Conservation (phyloP, 371 early-diverging fungal genomes). For the Haplosporangium sp. region DNA sequence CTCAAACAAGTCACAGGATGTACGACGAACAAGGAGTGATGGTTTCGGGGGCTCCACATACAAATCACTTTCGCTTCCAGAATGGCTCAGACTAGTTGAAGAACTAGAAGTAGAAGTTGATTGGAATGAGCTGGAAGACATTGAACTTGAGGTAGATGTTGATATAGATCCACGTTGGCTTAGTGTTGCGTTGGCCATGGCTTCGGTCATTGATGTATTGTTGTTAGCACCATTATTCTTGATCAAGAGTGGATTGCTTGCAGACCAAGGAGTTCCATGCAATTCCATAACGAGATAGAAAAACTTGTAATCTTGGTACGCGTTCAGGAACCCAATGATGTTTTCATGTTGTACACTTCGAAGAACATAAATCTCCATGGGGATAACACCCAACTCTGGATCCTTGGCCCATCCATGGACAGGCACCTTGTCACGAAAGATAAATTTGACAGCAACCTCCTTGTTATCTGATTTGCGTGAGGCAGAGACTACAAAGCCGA, state of each 20-base stretch:
- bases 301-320: slow-evolving; percentile 73
- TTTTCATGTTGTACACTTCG: slow-evolving; percentile 75
- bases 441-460: slow-evolving; percentile 86
- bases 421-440: slow-evolving; percentile 74
- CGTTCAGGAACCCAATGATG: slow-evolving; percentile 77
- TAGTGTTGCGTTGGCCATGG: slow-evolving; percentile 45
- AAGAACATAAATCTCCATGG: slow-evolving; percentile 81
- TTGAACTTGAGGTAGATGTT: slow-evolving; percentile 29
- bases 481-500: slow-evolving; percentile 81
- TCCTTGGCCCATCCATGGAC: slow-evolving; percentile 70
- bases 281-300: slow-evolving; percentile 84
- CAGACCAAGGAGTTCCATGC: slow-evolving; percentile 80
- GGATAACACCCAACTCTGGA: slow-evolving; percentile 70
- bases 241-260: slow-evolving; percentile 48
- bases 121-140: slow-evolving; percentile 16
- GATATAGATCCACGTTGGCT: slow-evolving; percentile 33
- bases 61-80: slow-evolving; percentile 14
- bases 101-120: slow-evolving; percentile 26
- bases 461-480: slow-evolving; percentile 60
- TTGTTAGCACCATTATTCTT: slow-evolving; percentile 14
- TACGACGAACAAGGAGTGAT: slow-evolving; percentile 61
- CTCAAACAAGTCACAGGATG: slow-evolving; percentile 83
- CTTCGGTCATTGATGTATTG: slow-evolving; percentile 30
- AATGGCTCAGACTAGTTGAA: slow-evolving; percentile 31
- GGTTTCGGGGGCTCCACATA: slow-evolving; percentile 38